Base-by-base conservation (phyloP, 148 eudicot genomes). In the Rhododendron simsii region DNA sequence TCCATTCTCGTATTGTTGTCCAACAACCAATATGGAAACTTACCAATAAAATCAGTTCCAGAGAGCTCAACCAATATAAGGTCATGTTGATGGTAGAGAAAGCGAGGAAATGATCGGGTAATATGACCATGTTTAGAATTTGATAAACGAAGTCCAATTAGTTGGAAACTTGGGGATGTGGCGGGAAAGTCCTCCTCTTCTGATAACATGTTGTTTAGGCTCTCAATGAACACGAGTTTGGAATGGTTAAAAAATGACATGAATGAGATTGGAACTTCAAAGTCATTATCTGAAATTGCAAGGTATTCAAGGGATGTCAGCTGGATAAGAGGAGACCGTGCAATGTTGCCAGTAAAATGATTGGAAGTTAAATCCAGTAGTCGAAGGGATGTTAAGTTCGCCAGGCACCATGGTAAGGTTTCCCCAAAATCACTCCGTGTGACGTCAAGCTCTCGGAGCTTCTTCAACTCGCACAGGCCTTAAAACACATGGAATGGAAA, bases 21-120 rank as follows among this genome's bases (percentile, higher is more conserved):
- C 44, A 85, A 23, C 50, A 78, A 39, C 86, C 88, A 87, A 78
- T 45, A 61, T 63, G 88, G 88, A 47, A 87, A 61, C 12, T 47
- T 45, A 11, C 83, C 86, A 14, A 3, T 18, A 44, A 78, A 16
- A 5, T 20, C 63, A 57, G 21, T 39, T 39, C 41, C 0, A 39
- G 41, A 18, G 63, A 57, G 63, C 53, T 83, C 75, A 47, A 87
- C 71, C 4, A 47, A 5, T 21, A 28, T 15, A 12, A 87, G 50
- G n/a, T 87, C 39, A 48, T 77, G 57, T 51, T 87, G 88, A 47
- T 61, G 30, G 26, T 15, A 30, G 21, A 87, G 86, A 23, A 87
- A 87, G 13, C 23, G 48, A 11, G 88, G 88, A 78, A 84, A 47
- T 8, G 13, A 48, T 50, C n/a, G 13, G 20, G 30, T 23, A 7